Base-by-base conservation (phyloP, 2,329 filamentous ascomycete species). In the Pochonia chlamydosporia region DNA sequence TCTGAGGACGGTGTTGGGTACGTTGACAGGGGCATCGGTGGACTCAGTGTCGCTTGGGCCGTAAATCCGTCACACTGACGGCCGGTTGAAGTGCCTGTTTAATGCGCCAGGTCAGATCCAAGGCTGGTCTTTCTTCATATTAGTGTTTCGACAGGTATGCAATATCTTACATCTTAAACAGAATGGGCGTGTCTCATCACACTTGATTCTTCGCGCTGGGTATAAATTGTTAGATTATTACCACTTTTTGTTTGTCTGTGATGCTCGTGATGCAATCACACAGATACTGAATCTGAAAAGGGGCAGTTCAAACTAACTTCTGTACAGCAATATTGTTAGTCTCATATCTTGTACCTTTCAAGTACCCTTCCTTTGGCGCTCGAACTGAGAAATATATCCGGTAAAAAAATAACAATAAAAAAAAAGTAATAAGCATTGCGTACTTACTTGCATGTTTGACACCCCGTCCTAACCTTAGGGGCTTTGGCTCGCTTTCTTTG, bases 391-490 rank as follows among this genome's bases (percentile, higher is more conserved):
- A n/a, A n/a, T n/a, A 28, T 8, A 13, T 13, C 26, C 7, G 26
- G 7, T 28, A 28, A 13, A 28, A 28, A 28, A 7, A 28, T n/a
- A n/a, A n/a, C n/a, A n/a, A n/a, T n/a, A n/a, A n/a, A n/a, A n/a
- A n/a, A n/a, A n/a, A n/a, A n/a, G n/a, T n/a, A n/a, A n/a, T 13
- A 28, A 28, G 13, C 26, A 7, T 13, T 28, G 18, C 10, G 23
- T 16, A 46, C 44, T 46, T n/a, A 46, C 44, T 46, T 46, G 44
- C 44, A 41, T 35, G 28, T 41, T 24, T 41, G 37, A 10, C 44
- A 46, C 3, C 44, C 37, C 3, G 37, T 46, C n/a, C 44, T 37
- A 3, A 46, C 44, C 18, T 46, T 46, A 21, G 44, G 44, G 3
- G 36, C 20, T 36, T 25, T 46, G 44, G 44, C 44, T 10, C 44